Base-by-base conservation (phyloP, 345 rosid species). In the Moricandia moricandioides region DNA sequence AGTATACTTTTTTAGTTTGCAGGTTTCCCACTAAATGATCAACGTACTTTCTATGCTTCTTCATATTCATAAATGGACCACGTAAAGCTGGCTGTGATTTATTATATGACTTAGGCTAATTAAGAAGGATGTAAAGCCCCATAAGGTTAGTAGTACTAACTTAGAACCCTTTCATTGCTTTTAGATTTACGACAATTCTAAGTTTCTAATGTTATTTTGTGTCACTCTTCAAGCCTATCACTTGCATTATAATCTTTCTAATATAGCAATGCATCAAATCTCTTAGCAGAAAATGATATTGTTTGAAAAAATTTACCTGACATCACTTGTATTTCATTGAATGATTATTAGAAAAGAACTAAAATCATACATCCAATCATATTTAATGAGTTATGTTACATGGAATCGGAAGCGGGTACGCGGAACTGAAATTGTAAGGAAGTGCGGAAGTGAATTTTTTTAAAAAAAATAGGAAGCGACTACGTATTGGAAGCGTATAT, bases 51-150 rank as follows among this genome's bases (percentile, higher is more conserved):
- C 27, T 24, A 10, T 9, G 17, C 8, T 45, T 45, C 5, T 11
- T 30, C 43, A 11, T 30, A 8, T n/a, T 55, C 52, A 55, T 34
- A 34, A 7, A 10, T 43, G 43, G 43, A 47, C 56, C n/a, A 58
- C 40, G 18, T 16, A 27, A 34, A 60, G 43, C 64, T 70, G 73
- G 21, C 9, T 70, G 13, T 11, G 74, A 29, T 55, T 35, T 13
- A 43, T 35, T 16, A 18, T 4, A 13, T 7, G 37, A 40, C 12
- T 11, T 31, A 7, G 66, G 21, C 66, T 59, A 29, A 0, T 11
- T 43, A 70, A 29, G 18, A 5, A 68, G 65, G 47, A 70, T 70
- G 74, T 29, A 58, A 21, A 14, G 51, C 51, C 58, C 24, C 58
- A 30, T 59, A 11, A 16, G 54, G 16, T 39, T 10, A 9, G 9